Conservation (phyloP, 2,329 filamentous ascomycete species). For the Scedosporium boydii region DNA sequence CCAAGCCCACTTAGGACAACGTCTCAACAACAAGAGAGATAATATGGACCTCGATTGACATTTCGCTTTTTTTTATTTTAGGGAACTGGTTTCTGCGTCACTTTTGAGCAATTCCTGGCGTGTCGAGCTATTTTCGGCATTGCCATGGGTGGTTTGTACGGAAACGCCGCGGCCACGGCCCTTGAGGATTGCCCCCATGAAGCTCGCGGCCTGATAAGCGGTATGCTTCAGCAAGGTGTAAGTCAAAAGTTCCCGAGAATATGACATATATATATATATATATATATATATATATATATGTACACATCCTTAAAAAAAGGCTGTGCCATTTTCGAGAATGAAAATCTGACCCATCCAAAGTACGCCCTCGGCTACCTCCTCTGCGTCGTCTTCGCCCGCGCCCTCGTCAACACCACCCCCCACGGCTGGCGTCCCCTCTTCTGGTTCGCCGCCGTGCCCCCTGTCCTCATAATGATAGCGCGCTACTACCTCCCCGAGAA, state of each 20-base stretch:
- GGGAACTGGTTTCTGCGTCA: conserved; percentile 63
- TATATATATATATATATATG: not conserved
- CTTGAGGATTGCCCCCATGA: conserved; percentile 63
- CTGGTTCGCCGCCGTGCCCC: conserved; percentile 81
- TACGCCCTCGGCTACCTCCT: conserved; percentile 59
- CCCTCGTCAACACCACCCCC: conserved; percentile 63
- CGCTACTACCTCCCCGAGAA: conserved; percentile 74
- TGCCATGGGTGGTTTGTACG: conserved; percentile 74
- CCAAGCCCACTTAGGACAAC: not conserved
- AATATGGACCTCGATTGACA: not conserved
- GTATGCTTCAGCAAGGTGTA: conserved; percentile 64
- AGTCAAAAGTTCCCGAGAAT: conserved; percentile 10
- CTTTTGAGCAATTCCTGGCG: conserved; percentile 62
- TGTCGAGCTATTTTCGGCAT: conserved; percentile 68
- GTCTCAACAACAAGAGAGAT: not conserved
- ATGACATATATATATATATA: not conserved
- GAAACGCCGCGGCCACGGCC: conserved; percentile 69
- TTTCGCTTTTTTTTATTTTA: not conserved
- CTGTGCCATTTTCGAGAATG: too few relatives aligned
- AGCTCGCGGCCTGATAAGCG: conserved; percentile 64
- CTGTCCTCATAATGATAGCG: conserved; percentile 70
- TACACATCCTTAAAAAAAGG: not conserved
- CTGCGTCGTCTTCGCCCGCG: conserved; percentile 49
- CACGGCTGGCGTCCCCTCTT: conserved; percentile 78
- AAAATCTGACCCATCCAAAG: conserved; percentile 12